These are phyloP conservation scores for Ganoderma boninense DNA, from an alignment of 1,284 basidiomycete genomes.

Conservation along the genomic window DNA sequence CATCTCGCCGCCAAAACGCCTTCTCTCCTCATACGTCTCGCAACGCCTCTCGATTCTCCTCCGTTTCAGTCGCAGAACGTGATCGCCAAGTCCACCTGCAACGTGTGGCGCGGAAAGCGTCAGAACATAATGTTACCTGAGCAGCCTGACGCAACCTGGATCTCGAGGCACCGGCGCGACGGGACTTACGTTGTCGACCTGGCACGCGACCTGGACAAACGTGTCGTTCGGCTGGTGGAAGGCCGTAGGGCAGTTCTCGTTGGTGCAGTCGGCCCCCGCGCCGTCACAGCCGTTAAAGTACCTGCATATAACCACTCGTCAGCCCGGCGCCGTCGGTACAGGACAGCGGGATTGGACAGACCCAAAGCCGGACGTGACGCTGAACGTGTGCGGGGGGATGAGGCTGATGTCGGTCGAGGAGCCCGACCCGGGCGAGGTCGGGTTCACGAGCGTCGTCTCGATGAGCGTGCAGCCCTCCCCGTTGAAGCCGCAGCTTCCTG, in stretches of 20 bases:
- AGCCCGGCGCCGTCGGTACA: neutral
- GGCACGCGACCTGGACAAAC: slow-evolving; percentile 50
- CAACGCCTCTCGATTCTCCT: too few species aligned
- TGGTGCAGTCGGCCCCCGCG: slow-evolving; percentile 35
- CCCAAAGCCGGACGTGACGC: slow-evolving; percentile 42
- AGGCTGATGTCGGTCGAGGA: slow-evolving; percentile 54
- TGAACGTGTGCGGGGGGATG: slow-evolving; percentile 48
- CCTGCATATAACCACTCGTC: slow-evolving; percentile 5
- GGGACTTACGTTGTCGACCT: slow-evolving; percentile 36
- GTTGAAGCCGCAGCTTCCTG: slow-evolving; percentile 47
- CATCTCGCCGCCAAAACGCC: too few species aligned
- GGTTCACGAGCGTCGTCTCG: slow-evolving; percentile 53
- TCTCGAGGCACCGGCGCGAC: too few species aligned
- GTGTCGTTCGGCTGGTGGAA: slow-evolving; percentile 51
- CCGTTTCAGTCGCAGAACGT: slow-evolving; percentile 40
- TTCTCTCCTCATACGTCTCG: too few species aligned
- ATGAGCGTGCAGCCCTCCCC: slow-evolving; percentile 53
- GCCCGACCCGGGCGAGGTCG: slow-evolving; percentile 37
- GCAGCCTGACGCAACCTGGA: neutral
- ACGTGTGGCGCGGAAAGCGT: too few species aligned
- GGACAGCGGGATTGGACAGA: neutral
- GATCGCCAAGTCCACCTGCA: slow-evolving; percentile 42
- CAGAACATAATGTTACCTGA: too few species aligned
- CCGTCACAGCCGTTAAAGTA: slow-evolving; percentile 44
- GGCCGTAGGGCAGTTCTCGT: slow-evolving; percentile 43